Evolutionary conservation across 371 early-diverging fungal genomes (phyloP).

Genomic region (Mycotypha africana): DNA sequence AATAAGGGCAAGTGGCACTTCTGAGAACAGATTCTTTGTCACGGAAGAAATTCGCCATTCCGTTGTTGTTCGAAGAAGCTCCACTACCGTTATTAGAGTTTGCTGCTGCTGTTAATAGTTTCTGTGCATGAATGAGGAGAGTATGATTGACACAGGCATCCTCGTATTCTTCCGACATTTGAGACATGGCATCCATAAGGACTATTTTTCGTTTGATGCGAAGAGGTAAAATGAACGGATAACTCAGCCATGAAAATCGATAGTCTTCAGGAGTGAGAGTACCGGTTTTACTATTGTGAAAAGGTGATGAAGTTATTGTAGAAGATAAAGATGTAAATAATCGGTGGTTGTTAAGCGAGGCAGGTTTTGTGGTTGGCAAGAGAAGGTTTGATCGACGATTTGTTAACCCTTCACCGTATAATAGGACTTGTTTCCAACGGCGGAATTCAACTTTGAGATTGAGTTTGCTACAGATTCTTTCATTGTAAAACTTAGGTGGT

Average conservation of each 20-base stretch:
- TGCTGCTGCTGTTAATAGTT: slow-evolving; percentile 59
- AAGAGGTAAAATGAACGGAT: slow-evolving; percentile 72
- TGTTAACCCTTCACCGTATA: slow-evolving; percentile 29
- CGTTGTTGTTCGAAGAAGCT: no score
- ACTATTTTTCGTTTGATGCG: slow-evolving; percentile 71
- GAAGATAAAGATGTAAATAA: slow-evolving; percentile 20
- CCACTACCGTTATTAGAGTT: no score
- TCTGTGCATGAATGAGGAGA: slow-evolving; percentile 58
- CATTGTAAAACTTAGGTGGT: slow-evolving; percentile 53
- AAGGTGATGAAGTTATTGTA: slow-evolving; percentile 26
- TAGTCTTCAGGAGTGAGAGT: no score
- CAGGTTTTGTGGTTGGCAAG: slow-evolving; percentile 26
- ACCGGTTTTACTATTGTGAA: no score
- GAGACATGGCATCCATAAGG: slow-evolving; percentile 77
- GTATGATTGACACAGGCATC: slow-evolving; percentile 82
- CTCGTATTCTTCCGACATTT: slow-evolving; percentile 80
- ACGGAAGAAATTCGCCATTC: slow-evolving; percentile 38
- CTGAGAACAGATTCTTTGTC: slow-evolving; percentile 31
- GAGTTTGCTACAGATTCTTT: slow-evolving; percentile 50
- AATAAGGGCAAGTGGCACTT: slow-evolving; percentile 67
- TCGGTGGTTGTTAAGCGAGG: no score
- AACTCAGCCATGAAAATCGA: slow-evolving; percentile 69
- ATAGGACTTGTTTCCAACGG: slow-evolving; percentile 53
- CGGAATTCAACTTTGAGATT: slow-evolving; percentile 80
- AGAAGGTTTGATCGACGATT: slow-evolving; percentile 30